Evolutionary conservation across 78 protist species (phyloP).

Genomic region (Goniomonas avonlea): DNA sequence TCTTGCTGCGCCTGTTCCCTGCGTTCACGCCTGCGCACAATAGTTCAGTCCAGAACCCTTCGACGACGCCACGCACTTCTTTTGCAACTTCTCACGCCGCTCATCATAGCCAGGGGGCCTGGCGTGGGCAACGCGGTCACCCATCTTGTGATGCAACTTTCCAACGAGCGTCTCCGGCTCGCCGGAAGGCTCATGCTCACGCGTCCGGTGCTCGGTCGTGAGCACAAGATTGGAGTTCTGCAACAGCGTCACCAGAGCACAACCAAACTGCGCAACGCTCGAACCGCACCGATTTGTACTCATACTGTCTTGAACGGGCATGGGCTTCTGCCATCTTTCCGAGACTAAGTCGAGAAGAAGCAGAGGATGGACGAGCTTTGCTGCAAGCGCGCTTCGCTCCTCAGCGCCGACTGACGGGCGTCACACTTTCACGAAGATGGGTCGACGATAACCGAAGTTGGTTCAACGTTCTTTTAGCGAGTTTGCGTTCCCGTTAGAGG

Average conservation of each 20-base stretch:
- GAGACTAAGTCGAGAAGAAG: background rate
- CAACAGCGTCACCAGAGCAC: background rate
- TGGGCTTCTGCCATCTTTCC: slow-evolving; percentile 21
- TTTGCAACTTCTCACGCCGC: slow-evolving; percentile 9
- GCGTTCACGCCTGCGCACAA: too few relatives aligned
- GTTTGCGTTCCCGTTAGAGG: too few relatives aligned
- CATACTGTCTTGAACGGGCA: slow-evolving; percentile 24
- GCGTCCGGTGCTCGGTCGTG: slow-evolving; percentile 16
- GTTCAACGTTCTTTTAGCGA: too few relatives aligned
- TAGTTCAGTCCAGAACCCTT: too few relatives aligned
- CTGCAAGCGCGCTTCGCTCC: too few relatives aligned
- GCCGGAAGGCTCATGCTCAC: slow-evolving; percentile 61
- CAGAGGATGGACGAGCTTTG: too few relatives aligned
- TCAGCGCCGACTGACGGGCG: too few relatives aligned
- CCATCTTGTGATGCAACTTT: slow-evolving; percentile 20
- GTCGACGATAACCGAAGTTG: too few relatives aligned
- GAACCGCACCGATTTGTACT: background rate
- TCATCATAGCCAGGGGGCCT: slow-evolving; percentile 34
- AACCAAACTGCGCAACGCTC: background rate
- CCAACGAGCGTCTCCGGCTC: slow-evolving; percentile 62
- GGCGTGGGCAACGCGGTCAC: slow-evolving; percentile 42
- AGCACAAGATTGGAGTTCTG: slow-evolving; percentile 52
- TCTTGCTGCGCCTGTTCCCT: too few relatives aligned
- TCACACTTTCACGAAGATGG: too few relatives aligned
- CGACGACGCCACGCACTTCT: slow-evolving; percentile 22